Conservation (phyloP, 352 stramenopile species). For the Pseudoperonospora humuli region DNA sequence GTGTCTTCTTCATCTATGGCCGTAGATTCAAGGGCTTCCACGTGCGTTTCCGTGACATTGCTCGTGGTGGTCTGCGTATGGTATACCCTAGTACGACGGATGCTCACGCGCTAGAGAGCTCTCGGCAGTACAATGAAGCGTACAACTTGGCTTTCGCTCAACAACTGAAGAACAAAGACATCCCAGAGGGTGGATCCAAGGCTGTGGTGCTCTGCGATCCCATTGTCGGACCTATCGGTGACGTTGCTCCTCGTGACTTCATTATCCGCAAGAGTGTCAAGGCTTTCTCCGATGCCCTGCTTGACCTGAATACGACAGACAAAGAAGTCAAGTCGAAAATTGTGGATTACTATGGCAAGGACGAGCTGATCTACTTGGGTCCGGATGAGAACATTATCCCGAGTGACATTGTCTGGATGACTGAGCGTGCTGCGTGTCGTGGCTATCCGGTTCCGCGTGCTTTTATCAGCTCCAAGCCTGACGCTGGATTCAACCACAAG, state of each 20-base stretch:
- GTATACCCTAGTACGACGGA: conserved; percentile 64
- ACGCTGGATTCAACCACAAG: conserved; percentile 84
- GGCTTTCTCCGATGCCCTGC: conserved; percentile 88
- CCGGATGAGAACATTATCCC: conserved; percentile 82
- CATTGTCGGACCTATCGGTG: conserved; percentile 58
- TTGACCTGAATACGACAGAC: conserved; percentile 75
- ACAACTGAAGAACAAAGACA: conserved; percentile 87
- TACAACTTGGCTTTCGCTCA: conserved; percentile 83
- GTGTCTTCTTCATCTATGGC: conserved; percentile 95
- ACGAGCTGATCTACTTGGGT: conserved; percentile 79
- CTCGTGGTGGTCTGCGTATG: conserved; percentile 67
- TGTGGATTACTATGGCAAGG: conserved; percentile 73
- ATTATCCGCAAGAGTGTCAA: conserved; percentile 96
- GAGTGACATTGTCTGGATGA: conserved; percentile 76
- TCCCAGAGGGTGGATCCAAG: conserved; percentile 79
- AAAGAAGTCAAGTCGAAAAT: conserved; percentile 63
- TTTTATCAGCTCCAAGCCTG: conserved; percentile 82
- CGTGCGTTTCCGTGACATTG: conserved; percentile 80
- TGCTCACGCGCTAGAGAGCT: conserved; percentile 52
- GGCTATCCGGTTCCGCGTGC: conserved; percentile 74
- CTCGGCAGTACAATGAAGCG: conserved; percentile 74
- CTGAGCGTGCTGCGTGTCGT: conserved; percentile 68
- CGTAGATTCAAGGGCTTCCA: conserved; percentile 92
- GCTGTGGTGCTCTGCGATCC: conserved; percentile 74
- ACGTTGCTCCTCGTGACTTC: conserved; percentile 76